Base-by-base conservation (phyloP, 768 basidiomycete species). In the Dacryopinax primogenitus region DNA sequence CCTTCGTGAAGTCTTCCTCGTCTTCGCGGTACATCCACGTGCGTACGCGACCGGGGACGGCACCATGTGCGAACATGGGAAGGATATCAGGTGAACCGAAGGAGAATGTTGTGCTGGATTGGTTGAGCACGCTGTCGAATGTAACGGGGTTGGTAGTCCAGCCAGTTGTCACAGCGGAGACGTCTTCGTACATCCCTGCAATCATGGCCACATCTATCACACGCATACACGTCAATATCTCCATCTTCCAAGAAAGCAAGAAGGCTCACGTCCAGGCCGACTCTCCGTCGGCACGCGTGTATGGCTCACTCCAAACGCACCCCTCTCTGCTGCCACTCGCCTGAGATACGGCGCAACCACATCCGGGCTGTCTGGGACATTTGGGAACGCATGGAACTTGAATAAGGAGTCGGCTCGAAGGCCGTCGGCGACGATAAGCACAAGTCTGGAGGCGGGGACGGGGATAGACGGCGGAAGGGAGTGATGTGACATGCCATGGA, bases 171-270 rank as follows among this genome's bases (percentile, higher is more conserved):
- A 91, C 90, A 16, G 90, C 90, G 0, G 87, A 88, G 2, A 90
- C 90, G 68, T 92, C 89, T 74, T 92, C 90, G 71, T 92, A 91
- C 89, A 92, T 92, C 1, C 90, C 90, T 33, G 87, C 91, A 67
- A 92, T 91, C 63, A 93, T 82, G 23, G 91, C 90, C 28, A 93
- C 90, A 30, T 58, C 37, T 39, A 39, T n/a, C 37, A 39, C 37
- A n/a, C n/a, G 12, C 37, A 39, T 39, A 11, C 11, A n/a, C 37
- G 11, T n/a, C 37, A 39, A 39, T 39, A 11, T 39, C 37, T 11
- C 37, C 37, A n/a, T 39, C 37, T 11, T 39, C 37, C 37, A 39
- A n/a, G n/a, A n/a, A n/a, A 39, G 37, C 11, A 39, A n/a, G 37
- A 39, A n/a, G 37, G n/a, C 37, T 11, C n/a, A 72, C 92, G 91